These are phyloP conservation scores for Lipomyces yamanashiensis DNA, from an alignment of 805 yeast genomes.

Conservation along the genomic window DNA sequence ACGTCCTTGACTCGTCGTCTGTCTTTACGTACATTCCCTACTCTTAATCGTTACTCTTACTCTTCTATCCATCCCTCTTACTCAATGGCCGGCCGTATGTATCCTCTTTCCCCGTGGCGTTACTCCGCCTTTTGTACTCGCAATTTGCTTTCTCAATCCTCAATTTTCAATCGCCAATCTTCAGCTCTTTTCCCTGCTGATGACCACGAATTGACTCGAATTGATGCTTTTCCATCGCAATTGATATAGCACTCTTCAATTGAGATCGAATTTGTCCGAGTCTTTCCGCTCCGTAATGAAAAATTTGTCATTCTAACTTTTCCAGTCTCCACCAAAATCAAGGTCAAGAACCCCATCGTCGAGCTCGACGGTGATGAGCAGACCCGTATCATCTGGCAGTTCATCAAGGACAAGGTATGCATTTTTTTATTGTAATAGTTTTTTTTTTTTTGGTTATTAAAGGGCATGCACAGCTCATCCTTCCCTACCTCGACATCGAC, in stretches of 20 bases:
- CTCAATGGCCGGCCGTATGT: constrained; percentile 17
- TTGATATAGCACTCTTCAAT: too few relatives aligned
- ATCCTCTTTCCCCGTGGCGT: not conserved
- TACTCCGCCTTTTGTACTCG: not conserved
- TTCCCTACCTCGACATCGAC: constrained; percentile 84
- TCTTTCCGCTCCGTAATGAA: too few relatives aligned
- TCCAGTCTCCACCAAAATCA: constrained; percentile 56
- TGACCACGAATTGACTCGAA: too few relatives aligned
- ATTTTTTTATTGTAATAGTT: not conserved
- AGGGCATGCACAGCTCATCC: constrained; percentile 53
- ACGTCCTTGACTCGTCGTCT: not conserved
- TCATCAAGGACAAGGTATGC: constrained; percentile 70
- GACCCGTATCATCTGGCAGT: constrained; percentile 95
- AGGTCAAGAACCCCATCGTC: constrained; percentile 85
- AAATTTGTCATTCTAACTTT: not conserved
- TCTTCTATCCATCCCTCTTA: not conserved
- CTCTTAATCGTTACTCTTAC: not conserved
- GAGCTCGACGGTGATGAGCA: constrained; percentile 98
- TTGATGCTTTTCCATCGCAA: too few relatives aligned
- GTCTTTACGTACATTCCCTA: not conserved
- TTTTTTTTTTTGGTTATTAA: not conserved
- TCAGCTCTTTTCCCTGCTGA: too few relatives aligned
- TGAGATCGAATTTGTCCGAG: too few relatives aligned
- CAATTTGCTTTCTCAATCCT: not conserved
- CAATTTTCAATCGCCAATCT: not conserved